Evolutionary conservation across 1,139 yeast genomes (phyloP).

Genomic region (Meyerozyma smithsonii): DNA sequence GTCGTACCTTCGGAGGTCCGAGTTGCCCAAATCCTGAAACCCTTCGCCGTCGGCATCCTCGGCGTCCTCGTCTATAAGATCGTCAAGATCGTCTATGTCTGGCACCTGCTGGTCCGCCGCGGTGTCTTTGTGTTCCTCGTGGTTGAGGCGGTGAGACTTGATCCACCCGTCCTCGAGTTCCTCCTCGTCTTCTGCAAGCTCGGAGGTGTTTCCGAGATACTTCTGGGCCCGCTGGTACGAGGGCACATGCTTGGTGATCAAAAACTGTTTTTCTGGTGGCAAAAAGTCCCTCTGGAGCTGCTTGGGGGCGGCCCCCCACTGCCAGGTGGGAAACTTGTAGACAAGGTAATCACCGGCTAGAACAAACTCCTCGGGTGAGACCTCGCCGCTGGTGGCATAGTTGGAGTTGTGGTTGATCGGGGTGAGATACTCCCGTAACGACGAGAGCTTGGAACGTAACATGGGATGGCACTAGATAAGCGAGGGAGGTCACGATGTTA

Average conservation of each 20-base stretch:
- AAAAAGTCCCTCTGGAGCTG: slow-evolving; percentile 62
- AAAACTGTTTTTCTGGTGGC: slow-evolving; percentile 80
- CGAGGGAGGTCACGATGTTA: background rate
- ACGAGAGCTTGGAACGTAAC: slow-evolving; percentile 74
- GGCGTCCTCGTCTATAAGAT: slow-evolving; percentile 24
- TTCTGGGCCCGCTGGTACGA: slow-evolving; percentile 70
- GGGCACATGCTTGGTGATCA: slow-evolving; percentile 88
- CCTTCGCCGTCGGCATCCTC: slow-evolving; percentile 28
- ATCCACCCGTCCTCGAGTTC: slow-evolving; percentile 61
- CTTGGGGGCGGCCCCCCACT: slow-evolving; percentile 75
- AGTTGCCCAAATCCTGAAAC: slow-evolving; percentile 27
- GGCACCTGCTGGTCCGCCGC: slow-evolving; percentile 17
- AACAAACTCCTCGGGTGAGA: slow-evolving; percentile 91
- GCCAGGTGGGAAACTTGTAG: slow-evolving; percentile 94
- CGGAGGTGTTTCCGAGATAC: slow-evolving; percentile 24
- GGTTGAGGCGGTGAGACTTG: slow-evolving; percentile 11
- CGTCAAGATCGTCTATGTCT: slow-evolving; percentile 8
- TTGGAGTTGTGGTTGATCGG: slow-evolving; percentile 84
- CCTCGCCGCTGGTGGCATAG: slow-evolving; percentile 80
- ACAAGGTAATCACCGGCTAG: slow-evolving; percentile 90
- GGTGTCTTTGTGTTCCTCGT: slow-evolving; percentile 9
- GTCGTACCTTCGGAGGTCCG: slow-evolving; percentile 67
- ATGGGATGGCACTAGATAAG: slow-evolving; percentile 6
- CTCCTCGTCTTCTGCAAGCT: slow-evolving; percentile 3
- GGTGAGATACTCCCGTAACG: slow-evolving; percentile 86